A percentile compares a stretch with the other conserved stretches of the same genome.
phyloP scores from a whole-genome alignment of 2,329 filamentous ascomycete species.

The Fusarium napiforme region DNA sequence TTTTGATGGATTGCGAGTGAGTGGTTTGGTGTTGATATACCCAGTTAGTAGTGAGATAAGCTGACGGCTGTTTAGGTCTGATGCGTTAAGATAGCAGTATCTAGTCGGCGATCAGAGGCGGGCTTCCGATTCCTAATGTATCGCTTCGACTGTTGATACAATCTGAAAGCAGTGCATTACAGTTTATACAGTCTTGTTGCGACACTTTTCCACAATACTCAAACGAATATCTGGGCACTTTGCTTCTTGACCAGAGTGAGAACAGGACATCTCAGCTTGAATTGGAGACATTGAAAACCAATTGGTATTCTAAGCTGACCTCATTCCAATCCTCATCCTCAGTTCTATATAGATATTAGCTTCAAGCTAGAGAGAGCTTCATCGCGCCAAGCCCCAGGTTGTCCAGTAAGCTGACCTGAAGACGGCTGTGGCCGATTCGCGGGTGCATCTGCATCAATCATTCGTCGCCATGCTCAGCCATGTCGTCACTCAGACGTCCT shows the following conservation, averaged over 20 bases:
- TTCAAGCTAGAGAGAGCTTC: slow-evolving; percentile 1
- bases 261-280: not conserved
- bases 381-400: slow-evolving; percentile 6
- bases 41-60: slow-evolving; percentile 15
- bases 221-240: not conserved
- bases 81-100: not conserved
- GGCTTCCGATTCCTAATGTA: not conserved
- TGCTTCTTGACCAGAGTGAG: not conserved
- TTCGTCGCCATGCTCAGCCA: slow-evolving; percentile 13
- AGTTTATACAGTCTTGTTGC: not conserved
- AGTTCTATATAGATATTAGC: not conserved
- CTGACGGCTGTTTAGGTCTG: slow-evolving; percentile 22
- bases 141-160: not conserved
- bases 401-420: slow-evolving; percentile 25
- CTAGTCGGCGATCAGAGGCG: not conserved
- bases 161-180: not conserved
- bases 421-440: not conserved
- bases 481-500: slow-evolving; percentile 36
- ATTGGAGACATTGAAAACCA: not conserved
- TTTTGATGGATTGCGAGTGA: slow-evolving; percentile 1
- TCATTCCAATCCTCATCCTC: not conserved
- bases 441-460: slow-evolving; percentile 10
- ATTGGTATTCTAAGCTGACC: slow-evolving; percentile 23
- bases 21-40: slow-evolving; percentile 18
- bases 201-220: not conserved